Base-by-base conservation (phyloP, 495 filamentous ascomycete genomes). In the Neurospora tetraspora region DNA sequence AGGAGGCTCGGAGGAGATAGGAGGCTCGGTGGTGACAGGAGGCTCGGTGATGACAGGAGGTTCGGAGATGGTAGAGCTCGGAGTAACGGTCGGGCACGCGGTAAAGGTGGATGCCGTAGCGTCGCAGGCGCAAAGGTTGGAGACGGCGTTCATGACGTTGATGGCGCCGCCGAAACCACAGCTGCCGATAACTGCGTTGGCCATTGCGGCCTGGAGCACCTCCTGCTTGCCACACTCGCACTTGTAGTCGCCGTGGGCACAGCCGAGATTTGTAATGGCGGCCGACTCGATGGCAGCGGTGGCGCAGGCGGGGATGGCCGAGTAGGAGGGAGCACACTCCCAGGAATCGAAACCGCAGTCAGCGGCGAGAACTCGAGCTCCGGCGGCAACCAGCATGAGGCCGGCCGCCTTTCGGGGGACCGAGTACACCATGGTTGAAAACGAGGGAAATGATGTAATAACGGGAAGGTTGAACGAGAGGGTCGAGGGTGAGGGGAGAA, bases 271-370 rank as follows among this genome's bases (percentile, higher is more conserved):
- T 36, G 34, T 5, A 10, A 37, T 4, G 2, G 69, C 69, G 23
- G 69, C 72, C 11, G 68, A 70, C 8, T 9, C 23, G 37, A 73
- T 73, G 68, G 68, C 69, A 69, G 42, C 14, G 12, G 68, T 73
- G 6, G 72, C 72, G 72, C 72, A 73, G 43, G 27, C 14, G 12
- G 72, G 72, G 20, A 73, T 20, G 42, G 68, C 68, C 10, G 43
- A 31, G 42, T 70, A 40, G 23, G 68, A 59, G 36, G 68, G 42
- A 16, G 68, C 42, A 69, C 72, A 73, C 43, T 45, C 43, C 43
- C 43, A 45, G 18, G 43, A 20, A 45, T 45, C 43, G 43, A 45
- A 8, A 45, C 43, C 43, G 43, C 43, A 45, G n/a, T 45, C 43
- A 20, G 43, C 43, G 45, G 45, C 20, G 20, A 53, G 45, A 53